Evolutionary conservation across 805 yeast genomes (phyloP).

Genomic region (Wickerhamiella hasegawae): DNA sequence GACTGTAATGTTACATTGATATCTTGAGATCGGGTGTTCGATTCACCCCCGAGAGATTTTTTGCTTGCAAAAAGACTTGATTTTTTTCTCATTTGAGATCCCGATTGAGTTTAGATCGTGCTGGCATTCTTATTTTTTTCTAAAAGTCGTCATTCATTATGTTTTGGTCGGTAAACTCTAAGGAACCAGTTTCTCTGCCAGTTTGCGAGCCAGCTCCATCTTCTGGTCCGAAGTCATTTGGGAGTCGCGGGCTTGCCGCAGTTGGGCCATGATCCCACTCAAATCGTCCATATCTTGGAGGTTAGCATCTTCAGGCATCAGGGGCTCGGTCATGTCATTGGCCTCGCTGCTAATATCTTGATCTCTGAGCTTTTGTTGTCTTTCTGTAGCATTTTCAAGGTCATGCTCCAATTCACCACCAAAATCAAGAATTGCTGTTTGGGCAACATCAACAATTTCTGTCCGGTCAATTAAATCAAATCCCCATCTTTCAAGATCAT

Average conservation of each 20-base stretch:
- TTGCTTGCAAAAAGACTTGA: too few species aligned
- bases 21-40: slow-evolving; percentile 18
- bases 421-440: slow-evolving; percentile 2
- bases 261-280: slow-evolving; percentile 6
- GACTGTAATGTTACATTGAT: slow-evolving; percentile 15
- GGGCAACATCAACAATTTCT: slow-evolving; percentile 2
- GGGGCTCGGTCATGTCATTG: not conserved
- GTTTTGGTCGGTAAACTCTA: too few species aligned
- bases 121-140: too few species aligned
- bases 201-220: slow-evolving; percentile 18
- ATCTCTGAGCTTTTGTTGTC: not conserved
- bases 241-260: slow-evolving; percentile 14
- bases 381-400: not conserved
- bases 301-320: not conserved
- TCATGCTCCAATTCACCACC: not conserved
- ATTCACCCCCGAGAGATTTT: slow-evolving; percentile 16
- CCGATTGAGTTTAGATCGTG: too few species aligned
- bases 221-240: slow-evolving; percentile 19
- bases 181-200: slow-evolving; percentile 20
- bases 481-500: slow-evolving; percentile 7
- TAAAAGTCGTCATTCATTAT: too few species aligned
- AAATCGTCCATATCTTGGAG: not conserved
- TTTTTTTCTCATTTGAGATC: too few species aligned
- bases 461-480: slow-evolving; percentile 3
- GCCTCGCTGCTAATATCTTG: slow-evolving; percentile 1